These are phyloP conservation scores for Lasiosphaeria hispida DNA, from an alignment of 495 filamentous ascomycete species.

Conservation along the genomic window DNA sequence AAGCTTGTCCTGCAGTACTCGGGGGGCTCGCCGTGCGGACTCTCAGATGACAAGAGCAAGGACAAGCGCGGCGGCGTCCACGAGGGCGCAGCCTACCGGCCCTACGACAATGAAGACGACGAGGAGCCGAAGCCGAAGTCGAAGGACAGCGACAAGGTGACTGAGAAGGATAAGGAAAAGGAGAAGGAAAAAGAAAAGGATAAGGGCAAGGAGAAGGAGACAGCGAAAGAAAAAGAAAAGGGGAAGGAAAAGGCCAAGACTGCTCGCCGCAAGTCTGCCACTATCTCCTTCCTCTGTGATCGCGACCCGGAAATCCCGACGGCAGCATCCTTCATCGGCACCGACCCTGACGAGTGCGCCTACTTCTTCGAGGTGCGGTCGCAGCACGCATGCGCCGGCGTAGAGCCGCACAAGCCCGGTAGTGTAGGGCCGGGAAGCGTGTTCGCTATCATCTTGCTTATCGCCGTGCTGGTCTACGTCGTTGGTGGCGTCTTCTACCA, in stretches of 20 bases:
- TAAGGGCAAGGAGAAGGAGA: conserved; percentile 38
- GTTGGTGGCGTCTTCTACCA: conserved; percentile 94
- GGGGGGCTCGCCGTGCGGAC: conserved; percentile 77
- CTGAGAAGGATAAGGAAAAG: conserved; percentile 21
- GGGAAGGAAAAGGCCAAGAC: conserved; percentile 40
- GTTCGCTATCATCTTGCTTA: conserved; percentile 86
- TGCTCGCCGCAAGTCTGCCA: conserved; percentile 71
- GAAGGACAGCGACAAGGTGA: conserved; percentile 21
- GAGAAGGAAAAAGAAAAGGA: conserved; percentile 18
- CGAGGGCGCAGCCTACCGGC: conserved; percentile 34
- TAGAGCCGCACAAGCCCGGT: conserved; percentile 57
- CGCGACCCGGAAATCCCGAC: conserved; percentile 59
- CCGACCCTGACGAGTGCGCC: conserved; percentile 81
- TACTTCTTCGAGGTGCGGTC: conserved; percentile 97
- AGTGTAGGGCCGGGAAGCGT: conserved; percentile 81
- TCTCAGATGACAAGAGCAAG: conserved; percentile 27
- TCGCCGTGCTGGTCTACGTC: conserved; percentile 83
- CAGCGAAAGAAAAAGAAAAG: conserved; percentile 34
- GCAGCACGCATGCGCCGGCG: conserved; percentile 71
- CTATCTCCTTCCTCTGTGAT: conserved; percentile 93
- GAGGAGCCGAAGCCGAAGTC: not conserved
- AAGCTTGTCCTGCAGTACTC: conserved; percentile 92
- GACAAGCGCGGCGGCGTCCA: conserved; percentile 30
- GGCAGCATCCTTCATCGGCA: conserved; percentile 77
- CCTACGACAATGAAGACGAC: conserved; percentile 34